These are phyloP conservation scores for Spergularia bocconei DNA, from an alignment of 148 eudicot species.

Conservation along the genomic window DNA sequence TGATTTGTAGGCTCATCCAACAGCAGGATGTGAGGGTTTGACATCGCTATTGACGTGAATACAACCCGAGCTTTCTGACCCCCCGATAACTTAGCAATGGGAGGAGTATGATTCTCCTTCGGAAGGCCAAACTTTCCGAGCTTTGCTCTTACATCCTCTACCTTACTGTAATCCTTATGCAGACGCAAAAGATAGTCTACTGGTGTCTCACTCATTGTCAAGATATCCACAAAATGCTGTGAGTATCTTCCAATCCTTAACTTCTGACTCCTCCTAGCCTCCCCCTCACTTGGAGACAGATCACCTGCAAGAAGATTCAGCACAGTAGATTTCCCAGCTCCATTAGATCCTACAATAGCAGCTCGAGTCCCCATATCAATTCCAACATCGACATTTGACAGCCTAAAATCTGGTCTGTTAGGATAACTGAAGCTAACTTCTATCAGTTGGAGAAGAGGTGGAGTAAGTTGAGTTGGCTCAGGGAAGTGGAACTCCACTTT, in stretches of 20 bases:
- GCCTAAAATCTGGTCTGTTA: constrained; percentile 50
- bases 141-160: constrained; percentile 71
- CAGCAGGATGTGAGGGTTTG: constrained; percentile 60
- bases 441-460: constrained; percentile 65
- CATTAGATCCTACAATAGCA: constrained; percentile 71
- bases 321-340: constrained; percentile 68
- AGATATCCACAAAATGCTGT: constrained; percentile 62
- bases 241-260: constrained; percentile 68
- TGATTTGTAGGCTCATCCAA: constrained; percentile 68
- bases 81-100: constrained; percentile 68
- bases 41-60: constrained; percentile 74
- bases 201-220: constrained; percentile 63
- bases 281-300: constrained; percentile 54
- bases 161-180: constrained; percentile 67
- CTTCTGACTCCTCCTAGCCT: constrained; percentile 65
- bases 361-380: constrained; percentile 80
- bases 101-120: constrained; percentile 58
- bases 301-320: constrained; percentile 72
- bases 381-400: constrained; percentile 64
- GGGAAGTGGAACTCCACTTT: constrained; percentile 77
- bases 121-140: constrained; percentile 75
- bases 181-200: constrained; percentile 66
- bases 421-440: constrained; percentile 70
- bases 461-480: constrained; percentile 66
- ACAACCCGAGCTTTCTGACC: constrained; percentile 70